A percentile compares a stretch with the other conserved stretches of the same genome.
Conservation (phyloP, 148 eudicot species). For the Oxyria digyna region DNA sequence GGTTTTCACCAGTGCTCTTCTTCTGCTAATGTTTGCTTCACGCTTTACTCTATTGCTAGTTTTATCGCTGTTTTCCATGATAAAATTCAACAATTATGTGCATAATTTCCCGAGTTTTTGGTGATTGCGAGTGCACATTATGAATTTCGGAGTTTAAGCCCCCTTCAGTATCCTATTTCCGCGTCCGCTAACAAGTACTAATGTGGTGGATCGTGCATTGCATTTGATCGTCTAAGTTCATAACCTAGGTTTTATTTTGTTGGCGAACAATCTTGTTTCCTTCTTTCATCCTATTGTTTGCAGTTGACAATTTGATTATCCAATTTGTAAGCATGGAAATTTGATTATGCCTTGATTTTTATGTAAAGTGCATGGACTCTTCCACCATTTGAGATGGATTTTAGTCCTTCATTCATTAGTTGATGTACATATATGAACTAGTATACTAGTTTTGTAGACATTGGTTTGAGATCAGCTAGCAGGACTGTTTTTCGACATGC, state of each 20-base stretch:
- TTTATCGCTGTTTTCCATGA: background rate
- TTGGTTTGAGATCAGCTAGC: background rate
- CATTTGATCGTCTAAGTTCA: background rate
- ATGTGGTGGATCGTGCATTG: background rate
- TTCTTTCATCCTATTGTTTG: background rate
- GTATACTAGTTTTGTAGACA: background rate
- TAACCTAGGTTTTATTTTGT: conserved; percentile 1
- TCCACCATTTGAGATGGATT: background rate
- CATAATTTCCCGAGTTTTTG: background rate
- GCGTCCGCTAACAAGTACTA: background rate
- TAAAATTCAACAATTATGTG: background rate
- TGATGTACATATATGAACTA: background rate
- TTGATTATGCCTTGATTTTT: background rate
- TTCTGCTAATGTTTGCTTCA: background rate
- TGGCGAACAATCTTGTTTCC: background rate
- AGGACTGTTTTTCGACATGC: background rate
- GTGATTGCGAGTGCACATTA: background rate
- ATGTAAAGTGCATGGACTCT: background rate
- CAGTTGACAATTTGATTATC: background rate
- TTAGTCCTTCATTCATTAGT: background rate
- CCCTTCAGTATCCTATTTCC: background rate
- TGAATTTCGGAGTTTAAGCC: background rate
- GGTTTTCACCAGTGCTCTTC: background rate
- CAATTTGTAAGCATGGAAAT: background rate
- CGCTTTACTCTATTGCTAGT: background rate